These are phyloP conservation scores for Komagataella kurtzmanii DNA, from an alignment of 805 yeast genomes.

Conservation along the genomic window DNA sequence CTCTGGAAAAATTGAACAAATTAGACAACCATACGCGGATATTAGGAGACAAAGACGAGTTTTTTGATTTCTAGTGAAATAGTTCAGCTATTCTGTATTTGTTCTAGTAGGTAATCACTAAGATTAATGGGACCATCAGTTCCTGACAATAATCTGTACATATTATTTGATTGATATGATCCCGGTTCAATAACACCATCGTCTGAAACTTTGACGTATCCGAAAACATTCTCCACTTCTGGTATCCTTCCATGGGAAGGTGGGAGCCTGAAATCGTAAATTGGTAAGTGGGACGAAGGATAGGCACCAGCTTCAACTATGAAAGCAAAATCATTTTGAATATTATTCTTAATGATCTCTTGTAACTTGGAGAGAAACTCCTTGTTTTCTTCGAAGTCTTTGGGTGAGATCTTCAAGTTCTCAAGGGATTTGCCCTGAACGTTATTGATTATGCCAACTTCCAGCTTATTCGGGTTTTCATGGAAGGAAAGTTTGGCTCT, in stretches of 20 bases:
- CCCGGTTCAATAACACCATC: conserved; percentile 40
- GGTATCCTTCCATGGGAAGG: conserved; percentile 58
- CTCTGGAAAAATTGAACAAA: conserved; percentile 7
- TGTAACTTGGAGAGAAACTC: conserved; percentile 13
- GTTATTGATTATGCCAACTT: conserved; percentile 10
- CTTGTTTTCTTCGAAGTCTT: conserved; percentile 13
- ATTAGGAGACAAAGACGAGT: neutral
- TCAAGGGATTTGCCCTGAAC: neutral
- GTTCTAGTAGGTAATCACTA: conserved; percentile 34
- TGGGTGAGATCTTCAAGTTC: conserved; percentile 6
- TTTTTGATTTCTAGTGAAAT: neutral
- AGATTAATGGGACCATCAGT: conserved; percentile 36
- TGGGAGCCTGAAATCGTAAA: conserved; percentile 53
- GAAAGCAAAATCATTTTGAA: conserved; percentile 35
- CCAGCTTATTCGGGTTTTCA: conserved; percentile 10
- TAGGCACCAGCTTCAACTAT: conserved; percentile 42
- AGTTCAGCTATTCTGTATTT: conserved; percentile 19
- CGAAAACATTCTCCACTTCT: conserved; percentile 56
- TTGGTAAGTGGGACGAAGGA: conserved; percentile 46
- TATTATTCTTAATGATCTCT: conserved; percentile 9
- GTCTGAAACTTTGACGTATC: conserved; percentile 48
- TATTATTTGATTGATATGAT: conserved; percentile 41
- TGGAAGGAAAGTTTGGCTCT: conserved; percentile 14
- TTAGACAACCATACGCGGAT: neutral
- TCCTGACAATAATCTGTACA: conserved; percentile 38